These are phyloP conservation scores for Obelidium mucronatum DNA, from an alignment of 192 early-diverging fungal genomes.

Conservation along the genomic window DNA sequence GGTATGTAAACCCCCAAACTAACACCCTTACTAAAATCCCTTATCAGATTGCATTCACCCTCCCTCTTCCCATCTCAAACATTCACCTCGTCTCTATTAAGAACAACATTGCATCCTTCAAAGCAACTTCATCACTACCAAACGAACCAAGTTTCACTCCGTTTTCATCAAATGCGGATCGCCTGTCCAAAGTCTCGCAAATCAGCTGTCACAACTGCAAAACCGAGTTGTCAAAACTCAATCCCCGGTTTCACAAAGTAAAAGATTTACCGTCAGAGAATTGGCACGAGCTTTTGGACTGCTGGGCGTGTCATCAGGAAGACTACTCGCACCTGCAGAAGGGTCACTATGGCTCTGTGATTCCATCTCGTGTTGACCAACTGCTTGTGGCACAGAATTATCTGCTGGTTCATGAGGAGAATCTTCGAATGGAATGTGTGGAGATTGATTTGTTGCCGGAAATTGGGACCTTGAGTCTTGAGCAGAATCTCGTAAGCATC, in stretches of 20 bases:
- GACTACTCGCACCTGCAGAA: conserved; percentile 53
- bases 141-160: too few relatives aligned
- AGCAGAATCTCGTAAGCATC: not conserved
- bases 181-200: not conserved
- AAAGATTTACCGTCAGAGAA: conserved; percentile 58
- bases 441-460: conserved; percentile 15
- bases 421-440: conserved; percentile 42
- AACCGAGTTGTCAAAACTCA: not conserved
- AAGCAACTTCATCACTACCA: too few relatives aligned
- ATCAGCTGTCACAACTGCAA: conserved; percentile 47
- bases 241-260: conserved; percentile 28
- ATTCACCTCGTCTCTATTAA: too few relatives aligned
- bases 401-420: conserved; percentile 48
- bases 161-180: not conserved
- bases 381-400: conserved; percentile 47
- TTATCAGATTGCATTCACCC: too few relatives aligned
- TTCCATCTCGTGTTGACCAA: conserved; percentile 34
- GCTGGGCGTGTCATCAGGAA: conserved; percentile 65
- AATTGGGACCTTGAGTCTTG: too few relatives aligned
- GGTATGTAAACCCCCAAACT: too few relatives aligned
- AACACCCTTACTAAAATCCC: too few relatives aligned
- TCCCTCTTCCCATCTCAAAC: not conserved
- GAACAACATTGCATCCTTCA: too few relatives aligned
- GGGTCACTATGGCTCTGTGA: conserved; percentile 48
- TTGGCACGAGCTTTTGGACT: conserved; percentile 64